Conservation (phyloP, 257 asterid genomes). For the Orobanche coerulescens region DNA sequence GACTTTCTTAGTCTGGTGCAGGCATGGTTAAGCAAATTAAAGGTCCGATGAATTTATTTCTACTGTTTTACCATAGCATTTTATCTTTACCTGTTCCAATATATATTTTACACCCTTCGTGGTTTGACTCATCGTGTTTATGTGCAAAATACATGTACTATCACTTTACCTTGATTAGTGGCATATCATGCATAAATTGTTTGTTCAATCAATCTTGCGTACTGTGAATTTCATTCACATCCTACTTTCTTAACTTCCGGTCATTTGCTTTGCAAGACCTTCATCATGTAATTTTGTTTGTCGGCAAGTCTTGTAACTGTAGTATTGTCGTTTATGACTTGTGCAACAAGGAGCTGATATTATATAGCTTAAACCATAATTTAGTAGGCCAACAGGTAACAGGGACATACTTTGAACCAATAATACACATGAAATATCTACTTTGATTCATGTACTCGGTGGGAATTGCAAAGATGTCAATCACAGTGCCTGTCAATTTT, state of each 20-base stretch:
- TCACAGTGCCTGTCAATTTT: too few relatives aligned
- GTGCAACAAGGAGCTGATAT: conserved; percentile 7
- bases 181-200: background rate
- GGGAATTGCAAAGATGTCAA: background rate
- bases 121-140: background rate
- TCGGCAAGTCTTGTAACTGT: background rate
- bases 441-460: background rate
- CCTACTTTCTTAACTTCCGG: background rate
- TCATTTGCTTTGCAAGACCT: background rate
- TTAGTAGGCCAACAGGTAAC: background rate
- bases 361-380: background rate
- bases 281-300: background rate
- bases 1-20: conserved; percentile 78
- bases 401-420: background rate
- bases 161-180: background rate
- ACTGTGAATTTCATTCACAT: background rate
- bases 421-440: background rate
- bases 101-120: background rate
- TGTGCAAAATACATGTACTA: conserved; percentile 9
- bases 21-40: conserved; percentile 63
- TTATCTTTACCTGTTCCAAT: background rate
- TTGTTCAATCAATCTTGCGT: conserved; percentile 5
- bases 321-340: background rate
- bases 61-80: conserved; percentile 8
- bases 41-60: conserved; percentile 39